Conservation (phyloP, 2,329 filamentous ascomycete species). For the Fusarium mexicanum region DNA sequence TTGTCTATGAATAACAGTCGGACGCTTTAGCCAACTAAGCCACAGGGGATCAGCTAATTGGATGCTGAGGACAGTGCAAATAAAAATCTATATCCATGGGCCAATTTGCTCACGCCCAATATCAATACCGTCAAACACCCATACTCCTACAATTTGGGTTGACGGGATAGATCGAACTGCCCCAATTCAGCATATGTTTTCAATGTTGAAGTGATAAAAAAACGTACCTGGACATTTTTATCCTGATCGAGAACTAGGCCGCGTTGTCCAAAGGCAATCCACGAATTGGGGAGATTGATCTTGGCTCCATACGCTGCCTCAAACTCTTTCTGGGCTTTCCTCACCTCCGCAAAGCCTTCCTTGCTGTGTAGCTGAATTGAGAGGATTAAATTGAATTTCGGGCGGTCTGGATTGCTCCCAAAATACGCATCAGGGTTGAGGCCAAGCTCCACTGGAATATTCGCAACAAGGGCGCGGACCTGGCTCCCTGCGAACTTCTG, state of each 20-base stretch:
- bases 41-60: slow-evolving; percentile 33
- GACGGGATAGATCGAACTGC: neutral
- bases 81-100: accelerated
- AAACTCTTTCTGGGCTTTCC: neutral
- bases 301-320: neutral
- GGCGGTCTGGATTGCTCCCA: neutral
- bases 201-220: accelerated
- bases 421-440: neutral
- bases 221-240: neutral
- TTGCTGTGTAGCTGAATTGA: neutral
- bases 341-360: neutral
- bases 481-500: neutral
- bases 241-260: neutral
- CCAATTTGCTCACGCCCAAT: accelerated
- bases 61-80: accelerated
- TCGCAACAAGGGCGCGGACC: neutral
- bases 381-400: neutral
- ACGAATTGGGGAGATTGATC: neutral
- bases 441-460: neutral
- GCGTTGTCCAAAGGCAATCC: neutral
- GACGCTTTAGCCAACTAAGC: slow-evolving; percentile 42
- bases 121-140: too few relatives aligned
- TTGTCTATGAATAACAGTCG: slow-evolving; percentile 41
- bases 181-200: accelerated
- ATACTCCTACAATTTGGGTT: neutral